Conservation (phyloP, 495 filamentous ascomycete genomes). For the Letharia lupina region DNA sequence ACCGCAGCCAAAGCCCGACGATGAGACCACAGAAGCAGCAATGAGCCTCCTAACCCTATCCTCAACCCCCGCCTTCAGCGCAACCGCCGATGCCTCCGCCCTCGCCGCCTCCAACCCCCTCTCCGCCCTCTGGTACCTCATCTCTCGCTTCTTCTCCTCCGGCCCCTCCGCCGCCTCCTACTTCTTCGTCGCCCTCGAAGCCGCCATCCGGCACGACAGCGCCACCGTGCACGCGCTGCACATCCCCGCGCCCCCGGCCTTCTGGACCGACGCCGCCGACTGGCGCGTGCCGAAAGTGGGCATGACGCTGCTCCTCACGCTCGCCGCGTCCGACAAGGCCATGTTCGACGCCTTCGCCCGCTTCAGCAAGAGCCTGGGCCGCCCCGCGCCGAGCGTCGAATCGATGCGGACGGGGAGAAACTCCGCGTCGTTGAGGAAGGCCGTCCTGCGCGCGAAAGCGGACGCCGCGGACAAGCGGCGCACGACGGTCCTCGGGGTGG, state of each 20-base stretch:
- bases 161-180: neutral
- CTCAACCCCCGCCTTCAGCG: neutral
- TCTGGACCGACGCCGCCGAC: neutral
- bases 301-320: neutral
- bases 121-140: neutral
- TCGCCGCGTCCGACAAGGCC: neutral
- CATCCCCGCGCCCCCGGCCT: neutral
- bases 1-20: neutral
- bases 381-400: too few relatives aligned
- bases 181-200: neutral
- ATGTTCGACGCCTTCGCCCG: neutral
- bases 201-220: neutral
- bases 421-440: neutral
- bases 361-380: neutral
- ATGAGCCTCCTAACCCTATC: neutral
- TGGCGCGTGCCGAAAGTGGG: neutral
- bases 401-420: neutral
- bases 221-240: neutral
- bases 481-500: neutral
- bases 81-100: too few relatives aligned
- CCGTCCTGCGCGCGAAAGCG: neutral
- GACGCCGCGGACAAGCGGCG: neutral
- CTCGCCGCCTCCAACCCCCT: neutral
- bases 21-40: neutral
- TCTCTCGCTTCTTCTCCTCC: neutral